Conservation (phyloP, 2,329 filamentous ascomycete species). For the Colletotrichum gloeosporioides region DNA sequence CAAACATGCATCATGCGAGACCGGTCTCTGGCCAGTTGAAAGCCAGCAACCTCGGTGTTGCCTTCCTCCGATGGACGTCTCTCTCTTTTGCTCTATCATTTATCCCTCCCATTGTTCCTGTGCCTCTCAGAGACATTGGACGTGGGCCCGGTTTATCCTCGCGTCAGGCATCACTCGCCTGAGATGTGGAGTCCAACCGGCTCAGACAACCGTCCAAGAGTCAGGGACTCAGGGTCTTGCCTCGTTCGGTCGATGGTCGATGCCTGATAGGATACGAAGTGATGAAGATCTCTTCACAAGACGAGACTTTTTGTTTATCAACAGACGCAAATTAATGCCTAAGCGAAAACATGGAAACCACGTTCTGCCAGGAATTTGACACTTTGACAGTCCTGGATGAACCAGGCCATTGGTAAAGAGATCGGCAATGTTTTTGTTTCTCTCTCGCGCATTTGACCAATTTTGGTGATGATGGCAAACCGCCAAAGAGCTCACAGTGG, state of each 20-base stretch:
- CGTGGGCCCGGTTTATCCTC: neutral
- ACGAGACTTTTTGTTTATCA: neutral
- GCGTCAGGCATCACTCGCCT: conserved; percentile 6
- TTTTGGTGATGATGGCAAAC: neutral
- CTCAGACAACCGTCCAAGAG: neutral
- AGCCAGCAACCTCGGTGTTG: neutral
- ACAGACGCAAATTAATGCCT: neutral
- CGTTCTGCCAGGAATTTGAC: neutral
- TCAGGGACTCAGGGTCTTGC: conserved; percentile 14
- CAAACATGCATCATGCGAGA: neutral
- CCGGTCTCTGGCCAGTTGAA: neutral
- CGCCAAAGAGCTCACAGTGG: too few relatives aligned
- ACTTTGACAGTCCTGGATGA: neutral
- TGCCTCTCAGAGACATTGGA: neutral
- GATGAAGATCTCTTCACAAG: conserved; percentile 5
- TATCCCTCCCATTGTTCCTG: neutral
- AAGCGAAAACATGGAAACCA: neutral
- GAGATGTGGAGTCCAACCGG: neutral
- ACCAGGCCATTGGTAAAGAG: neutral
- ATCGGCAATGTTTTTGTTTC: neutral
- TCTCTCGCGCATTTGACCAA: neutral
- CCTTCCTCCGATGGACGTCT: neutral
- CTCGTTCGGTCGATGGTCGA: neutral
- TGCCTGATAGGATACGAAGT: neutral
- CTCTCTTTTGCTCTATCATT: neutral